Evolutionary conservation across 495 filamentous ascomycete genomes (phyloP).

Genomic region (Neurospora intermedia): DNA sequence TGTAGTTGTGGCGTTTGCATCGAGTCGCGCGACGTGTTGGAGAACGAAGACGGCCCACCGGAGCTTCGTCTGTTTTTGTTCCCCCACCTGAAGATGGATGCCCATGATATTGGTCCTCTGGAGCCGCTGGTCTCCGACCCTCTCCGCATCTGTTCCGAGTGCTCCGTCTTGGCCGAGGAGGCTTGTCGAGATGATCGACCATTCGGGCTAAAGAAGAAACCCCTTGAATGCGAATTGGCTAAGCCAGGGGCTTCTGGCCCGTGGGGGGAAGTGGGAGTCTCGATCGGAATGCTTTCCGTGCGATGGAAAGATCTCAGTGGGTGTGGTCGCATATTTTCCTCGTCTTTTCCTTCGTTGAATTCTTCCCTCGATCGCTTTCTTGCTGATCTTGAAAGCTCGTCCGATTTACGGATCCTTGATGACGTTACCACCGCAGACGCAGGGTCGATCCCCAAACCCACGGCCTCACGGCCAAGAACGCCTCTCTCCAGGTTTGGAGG

Average conservation of each 20-base stretch:
- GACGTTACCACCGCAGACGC: conserved; percentile 37
- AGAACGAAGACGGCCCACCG: conserved; percentile 53
- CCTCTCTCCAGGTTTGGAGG: conserved; percentile 45
- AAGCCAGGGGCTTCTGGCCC: conserved; percentile 6
- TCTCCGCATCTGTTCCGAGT: conserved; percentile 20
- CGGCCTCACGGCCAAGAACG: conserved; percentile 40
- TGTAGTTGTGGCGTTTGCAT: conserved; percentile 28
- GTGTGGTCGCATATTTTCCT: conserved; percentile 2
- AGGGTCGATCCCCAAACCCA: conserved; percentile 32
- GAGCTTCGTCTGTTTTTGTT: conserved; percentile 47
- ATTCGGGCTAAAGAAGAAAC: conserved; percentile 25
- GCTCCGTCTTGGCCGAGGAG: conserved; percentile 23
- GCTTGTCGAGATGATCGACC: conserved; percentile 18
- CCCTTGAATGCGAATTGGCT: conserved; percentile 13
- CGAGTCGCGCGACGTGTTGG: conserved; percentile 81
- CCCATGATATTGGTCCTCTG: conserved; percentile 41
- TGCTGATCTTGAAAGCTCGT: conserved; percentile 6
- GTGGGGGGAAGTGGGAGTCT: background rate
- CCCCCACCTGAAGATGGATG: conserved; percentile 64
- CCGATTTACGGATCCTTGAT: conserved; percentile 28
- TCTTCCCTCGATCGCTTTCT: conserved; percentile 12
- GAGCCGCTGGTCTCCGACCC: conserved; percentile 34
- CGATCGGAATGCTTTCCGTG: conserved; percentile 18
- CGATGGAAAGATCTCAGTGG: conserved; percentile 29
- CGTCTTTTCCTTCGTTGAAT: conserved; percentile 4